phyloP scores from a whole-genome alignment of 805 yeast species.

The Wickerhamomyces chaumierensis region DNA sequence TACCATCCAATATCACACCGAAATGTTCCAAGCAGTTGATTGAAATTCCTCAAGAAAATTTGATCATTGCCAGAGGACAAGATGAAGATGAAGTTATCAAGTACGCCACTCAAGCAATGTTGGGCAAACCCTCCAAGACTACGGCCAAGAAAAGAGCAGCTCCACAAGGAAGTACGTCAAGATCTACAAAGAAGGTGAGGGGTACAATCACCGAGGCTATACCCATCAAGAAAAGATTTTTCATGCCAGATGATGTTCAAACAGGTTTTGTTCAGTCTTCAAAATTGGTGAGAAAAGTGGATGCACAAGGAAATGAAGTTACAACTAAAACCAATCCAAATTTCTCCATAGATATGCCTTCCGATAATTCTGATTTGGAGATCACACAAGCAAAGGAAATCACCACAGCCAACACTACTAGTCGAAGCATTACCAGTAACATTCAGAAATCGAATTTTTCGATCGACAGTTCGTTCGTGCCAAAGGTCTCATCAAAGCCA shows the following conservation, averaged over 20 bases:
- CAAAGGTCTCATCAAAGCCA: no score
- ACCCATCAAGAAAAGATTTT: slow-evolving; percentile 34
- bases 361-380: neutral
- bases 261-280: slow-evolving; percentile 52
- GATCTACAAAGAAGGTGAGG: slow-evolving; percentile 8
- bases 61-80: slow-evolving; percentile 36
- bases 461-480: no score
- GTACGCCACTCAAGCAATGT: slow-evolving; percentile 56
- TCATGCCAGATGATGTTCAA: slow-evolving; percentile 64
- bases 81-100: slow-evolving; percentile 60
- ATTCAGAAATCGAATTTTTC: neutral
- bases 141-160: slow-evolving; percentile 10
- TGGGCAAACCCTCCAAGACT: slow-evolving; percentile 18
- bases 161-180: slow-evolving; percentile 4
- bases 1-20: slow-evolving; percentile 52
- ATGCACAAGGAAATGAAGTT: neutral
- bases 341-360: neutral
- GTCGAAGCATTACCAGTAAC: neutral
- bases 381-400: neutral
- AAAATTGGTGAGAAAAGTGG: slow-evolving; percentile 27
- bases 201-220: slow-evolving; percentile 5
- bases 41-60: slow-evolving; percentile 62
- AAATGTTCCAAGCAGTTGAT: slow-evolving; percentile 43
- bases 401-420: neutral
- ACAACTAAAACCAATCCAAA: neutral